Evolutionary conservation across 2,329 filamentous ascomycete species (phyloP).

Genomic region (Lojkania enalia): DNA sequence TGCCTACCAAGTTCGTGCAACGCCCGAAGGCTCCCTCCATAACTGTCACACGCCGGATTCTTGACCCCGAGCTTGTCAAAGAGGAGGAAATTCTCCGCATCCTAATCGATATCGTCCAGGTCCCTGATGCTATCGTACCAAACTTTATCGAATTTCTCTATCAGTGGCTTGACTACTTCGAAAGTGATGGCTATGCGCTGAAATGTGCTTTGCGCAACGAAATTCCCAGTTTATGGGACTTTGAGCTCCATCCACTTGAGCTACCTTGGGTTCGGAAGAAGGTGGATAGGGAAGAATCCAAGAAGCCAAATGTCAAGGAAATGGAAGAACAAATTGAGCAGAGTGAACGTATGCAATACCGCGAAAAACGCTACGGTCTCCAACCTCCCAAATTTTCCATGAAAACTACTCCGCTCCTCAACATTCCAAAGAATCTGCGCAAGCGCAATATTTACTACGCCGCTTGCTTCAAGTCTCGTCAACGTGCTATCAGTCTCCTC

Average conservation of each 20-base stretch:
- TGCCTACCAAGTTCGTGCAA: not conserved
- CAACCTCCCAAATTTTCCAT: constrained; percentile 25
- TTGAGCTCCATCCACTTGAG: constrained; percentile 32
- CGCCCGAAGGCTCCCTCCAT: constrained; percentile 13
- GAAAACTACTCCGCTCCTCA: constrained; percentile 34
- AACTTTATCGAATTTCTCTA: constrained; percentile 43
- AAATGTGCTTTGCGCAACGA: constrained; percentile 36
- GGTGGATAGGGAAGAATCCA: not conserved
- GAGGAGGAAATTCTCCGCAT: constrained; percentile 35
- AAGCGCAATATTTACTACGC: constrained; percentile 32
- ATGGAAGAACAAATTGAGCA: constrained; percentile 28
- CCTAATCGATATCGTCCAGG: constrained; percentile 38
- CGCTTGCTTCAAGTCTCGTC: constrained; percentile 37
- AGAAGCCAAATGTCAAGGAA: not conserved
- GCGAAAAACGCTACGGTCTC: constrained; percentile 37
- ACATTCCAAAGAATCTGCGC: constrained; percentile 27
- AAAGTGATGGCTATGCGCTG: constrained; percentile 36
- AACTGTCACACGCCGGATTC: constrained; percentile 20
- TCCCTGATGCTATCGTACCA: constrained; percentile 28
- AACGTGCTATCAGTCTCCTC: constrained; percentile 34
- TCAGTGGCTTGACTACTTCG: constrained; percentile 36
- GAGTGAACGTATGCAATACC: constrained; percentile 37
- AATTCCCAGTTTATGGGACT: constrained; percentile 42
- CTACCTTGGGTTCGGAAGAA: not conserved
- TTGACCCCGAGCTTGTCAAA: constrained; percentile 29